Evolutionary conservation across 192 early-diverging fungal genomes (phyloP).

Genomic region (Umbelopsis isabellina): DNA sequence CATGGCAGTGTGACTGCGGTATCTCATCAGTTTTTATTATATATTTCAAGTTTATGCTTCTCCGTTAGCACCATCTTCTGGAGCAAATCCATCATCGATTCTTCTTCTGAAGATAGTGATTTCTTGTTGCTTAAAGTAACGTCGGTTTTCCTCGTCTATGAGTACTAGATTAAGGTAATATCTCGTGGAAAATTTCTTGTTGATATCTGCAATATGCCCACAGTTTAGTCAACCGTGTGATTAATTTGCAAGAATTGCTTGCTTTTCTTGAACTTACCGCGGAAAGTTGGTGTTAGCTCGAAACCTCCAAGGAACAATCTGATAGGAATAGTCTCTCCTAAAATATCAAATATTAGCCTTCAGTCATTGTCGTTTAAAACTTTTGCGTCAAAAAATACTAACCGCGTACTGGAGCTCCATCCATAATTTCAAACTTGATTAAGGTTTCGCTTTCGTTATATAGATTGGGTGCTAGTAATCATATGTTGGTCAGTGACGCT

Average conservation of each 20-base stretch:
- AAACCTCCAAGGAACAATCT: constrained; percentile 96
- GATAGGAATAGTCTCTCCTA: constrained; percentile 96
- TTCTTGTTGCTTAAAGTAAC: constrained; percentile 99
- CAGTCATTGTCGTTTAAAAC: constrained; percentile 7
- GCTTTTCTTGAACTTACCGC: constrained; percentile 37
- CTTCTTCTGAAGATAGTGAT: constrained; percentile 79
- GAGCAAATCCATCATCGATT: constrained; percentile 46
- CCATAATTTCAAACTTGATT: constrained; percentile 99
- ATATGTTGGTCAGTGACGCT: background rate
- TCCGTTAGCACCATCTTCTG: constrained; percentile 27
- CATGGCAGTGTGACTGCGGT: constrained; percentile 16
- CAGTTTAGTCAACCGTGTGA: background rate
- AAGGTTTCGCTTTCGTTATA: constrained; percentile 99
- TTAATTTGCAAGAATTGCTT: background rate
- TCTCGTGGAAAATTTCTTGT: constrained; percentile 98
- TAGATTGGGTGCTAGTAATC: constrained; percentile 79
- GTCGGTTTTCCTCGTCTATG: constrained; percentile 97
- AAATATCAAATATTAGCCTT: background rate
- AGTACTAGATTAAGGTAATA: constrained; percentile 98
- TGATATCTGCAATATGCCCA: constrained; percentile 57
- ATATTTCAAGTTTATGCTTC: constrained; percentile 11
- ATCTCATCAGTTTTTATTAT: constrained; percentile 21
- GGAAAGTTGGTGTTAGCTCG: constrained; percentile 98
- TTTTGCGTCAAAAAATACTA: constrained; percentile 17
- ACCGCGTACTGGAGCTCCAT: constrained; percentile 94